phyloP scores from a whole-genome alignment of 305 asterid genomes.

The Nicotiana rustica region DNA sequence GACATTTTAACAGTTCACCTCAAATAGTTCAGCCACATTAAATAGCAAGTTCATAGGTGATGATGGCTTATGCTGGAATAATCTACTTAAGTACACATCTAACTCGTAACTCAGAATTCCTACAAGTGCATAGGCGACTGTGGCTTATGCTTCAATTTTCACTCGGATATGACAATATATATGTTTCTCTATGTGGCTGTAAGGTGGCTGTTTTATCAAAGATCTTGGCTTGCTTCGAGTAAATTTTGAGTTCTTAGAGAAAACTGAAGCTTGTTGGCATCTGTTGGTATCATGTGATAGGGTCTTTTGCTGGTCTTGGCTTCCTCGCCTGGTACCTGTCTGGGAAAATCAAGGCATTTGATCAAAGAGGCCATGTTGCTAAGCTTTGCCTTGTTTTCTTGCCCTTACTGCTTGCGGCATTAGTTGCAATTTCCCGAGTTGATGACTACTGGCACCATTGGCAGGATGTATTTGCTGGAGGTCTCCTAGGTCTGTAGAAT shows the following conservation, averaged over 20 bases:
- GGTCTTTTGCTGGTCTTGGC: constrained; percentile 95
- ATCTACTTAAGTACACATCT: constrained; percentile 17
- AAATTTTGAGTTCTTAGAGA: constrained; percentile 19
- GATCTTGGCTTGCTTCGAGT: constrained; percentile 25
- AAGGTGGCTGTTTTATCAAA: constrained; percentile 5
- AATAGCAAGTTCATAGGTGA: background rate
- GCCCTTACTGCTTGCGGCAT: constrained; percentile 75
- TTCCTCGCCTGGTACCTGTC: constrained; percentile 82
- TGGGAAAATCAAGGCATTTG: constrained; percentile 76
- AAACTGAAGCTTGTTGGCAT: constrained; percentile 39
- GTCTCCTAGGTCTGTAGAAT: constrained; percentile 63
- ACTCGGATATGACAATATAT: background rate
- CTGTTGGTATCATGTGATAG: constrained; percentile 46
- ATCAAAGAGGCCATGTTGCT: constrained; percentile 80
- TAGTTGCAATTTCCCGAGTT: constrained; percentile 84
- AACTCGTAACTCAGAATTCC: background rate
- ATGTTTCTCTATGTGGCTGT: background rate
- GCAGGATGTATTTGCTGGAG: constrained; percentile 90
- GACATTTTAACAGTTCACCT: background rate
- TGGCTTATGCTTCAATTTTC: background rate
- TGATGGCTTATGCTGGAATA: background rate
- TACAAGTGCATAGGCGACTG: background rate
- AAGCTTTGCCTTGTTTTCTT: constrained; percentile 70
- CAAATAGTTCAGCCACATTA: background rate
- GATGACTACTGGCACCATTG: constrained; percentile 96